Conservation (phyloP, 257 asterid genomes). For the Solanum sitiens region DNA sequence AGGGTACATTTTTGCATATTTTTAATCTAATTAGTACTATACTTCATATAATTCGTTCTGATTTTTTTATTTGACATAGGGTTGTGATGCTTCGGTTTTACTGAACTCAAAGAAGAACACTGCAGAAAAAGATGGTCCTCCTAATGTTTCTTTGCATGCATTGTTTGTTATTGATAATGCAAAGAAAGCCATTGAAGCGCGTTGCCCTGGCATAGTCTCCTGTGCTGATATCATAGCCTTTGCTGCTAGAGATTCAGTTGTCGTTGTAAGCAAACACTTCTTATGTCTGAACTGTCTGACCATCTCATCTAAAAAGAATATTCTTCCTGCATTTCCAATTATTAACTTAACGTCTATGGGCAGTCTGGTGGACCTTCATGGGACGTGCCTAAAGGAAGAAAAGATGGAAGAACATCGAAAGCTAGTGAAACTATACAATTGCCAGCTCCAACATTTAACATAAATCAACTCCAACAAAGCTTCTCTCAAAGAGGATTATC, state of each 20-base stretch:
- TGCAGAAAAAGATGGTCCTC: conserved; percentile 19
- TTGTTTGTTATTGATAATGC: conserved; percentile 12
- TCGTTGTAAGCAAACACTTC: background rate
- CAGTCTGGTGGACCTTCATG: conserved; percentile 77
- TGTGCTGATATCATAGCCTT: conserved; percentile 21
- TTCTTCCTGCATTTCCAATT: background rate
- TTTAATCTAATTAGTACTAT: background rate
- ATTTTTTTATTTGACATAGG: background rate
- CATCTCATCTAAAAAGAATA: background rate
- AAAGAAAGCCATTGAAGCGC: conserved; percentile 13
- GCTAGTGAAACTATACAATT: conserved; percentile 55
- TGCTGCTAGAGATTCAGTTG: conserved; percentile 17
- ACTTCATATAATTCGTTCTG: background rate
- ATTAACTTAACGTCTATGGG: background rate
- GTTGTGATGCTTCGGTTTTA: conserved; percentile 19
- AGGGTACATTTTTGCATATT: background rate
- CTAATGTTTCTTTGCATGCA: conserved; percentile 12
- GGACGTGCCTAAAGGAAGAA: conserved; percentile 74
- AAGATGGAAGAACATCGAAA: conserved; percentile 58
- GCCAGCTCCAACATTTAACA: conserved; percentile 60
- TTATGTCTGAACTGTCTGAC: background rate
- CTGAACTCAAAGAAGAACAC: conserved; percentile 7
- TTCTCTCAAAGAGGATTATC: conserved; percentile 70
- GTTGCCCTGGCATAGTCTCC: conserved; percentile 10
- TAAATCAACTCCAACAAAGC: conserved; percentile 44